Evolutionary conservation across 768 basidiomycete species (phyloP), one percentile per base, ranked within the genome.

Genomic region (Trametes punicea): DNA sequence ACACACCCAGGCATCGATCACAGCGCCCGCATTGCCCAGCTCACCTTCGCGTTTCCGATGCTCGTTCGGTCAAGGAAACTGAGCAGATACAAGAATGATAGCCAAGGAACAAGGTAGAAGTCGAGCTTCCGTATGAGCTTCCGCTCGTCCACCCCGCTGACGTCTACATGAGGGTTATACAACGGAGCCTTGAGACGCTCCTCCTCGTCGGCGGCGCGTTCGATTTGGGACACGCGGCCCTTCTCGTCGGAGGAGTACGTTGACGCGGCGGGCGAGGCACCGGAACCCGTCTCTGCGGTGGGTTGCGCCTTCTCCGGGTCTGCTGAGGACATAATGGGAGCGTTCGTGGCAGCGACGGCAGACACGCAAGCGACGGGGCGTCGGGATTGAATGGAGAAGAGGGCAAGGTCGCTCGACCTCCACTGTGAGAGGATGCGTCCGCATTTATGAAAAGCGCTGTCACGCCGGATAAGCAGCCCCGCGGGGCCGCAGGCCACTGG

Each of bases 71-170:
- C 81, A 51, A 84, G 69, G 75, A 90, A 91, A 62, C 84, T 85
- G 34, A 92, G 74, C 33, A 91, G 74, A 70, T 90, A 90, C 62
- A 93, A 70, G 50, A 93, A 77, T 4, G 87, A 84, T 36, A 87
- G 65, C 87, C 86, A 88, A 9, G 85, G 82, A 33, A 87, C 76
- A 59, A 87, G 76, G n/a, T 78, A 77, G 55, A 75, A 61, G 69
- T 87, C 87, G 44, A 90, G 77, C 70, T 88, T 90, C 63, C 87
- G 74, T 58, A 91, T 65, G 57, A 90, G 67, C 66, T 81, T 84
- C 53, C 79, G 79, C 69, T 89, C 88, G 65, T 91, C 81, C 45
- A 91, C 71, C 9, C 71, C 75, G 56, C 81, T 83, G 25, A 77
- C 70, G 66, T 87, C 86, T 55, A 85, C 64, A 42, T 80, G 71